These are phyloP conservation scores for Fraxinus albicans DNA, from an alignment of 305 asterid species.

Conservation along the genomic window DNA sequence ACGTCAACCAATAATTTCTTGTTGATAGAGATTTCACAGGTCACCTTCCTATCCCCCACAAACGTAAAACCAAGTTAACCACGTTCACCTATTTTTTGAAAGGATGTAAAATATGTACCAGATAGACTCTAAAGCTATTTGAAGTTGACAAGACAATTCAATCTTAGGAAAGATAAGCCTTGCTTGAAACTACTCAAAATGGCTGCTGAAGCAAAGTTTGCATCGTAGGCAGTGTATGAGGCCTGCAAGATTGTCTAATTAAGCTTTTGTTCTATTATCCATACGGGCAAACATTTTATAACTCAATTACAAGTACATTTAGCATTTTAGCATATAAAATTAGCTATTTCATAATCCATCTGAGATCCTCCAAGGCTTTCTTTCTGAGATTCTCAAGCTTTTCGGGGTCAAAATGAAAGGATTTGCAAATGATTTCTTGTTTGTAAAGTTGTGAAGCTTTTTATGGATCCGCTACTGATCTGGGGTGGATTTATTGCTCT, in stretches of 20 bases:
- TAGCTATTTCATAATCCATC: background rate
- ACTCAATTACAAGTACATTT: background rate
- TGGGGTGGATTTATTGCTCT: conserved; percentile 67
- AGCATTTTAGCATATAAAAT: background rate
- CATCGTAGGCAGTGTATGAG: background rate
- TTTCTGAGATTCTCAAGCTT: conserved; percentile 54
- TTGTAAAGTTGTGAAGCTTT: conserved; percentile 52
- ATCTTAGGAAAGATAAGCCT: background rate
- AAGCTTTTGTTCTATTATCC: conserved; percentile 13
- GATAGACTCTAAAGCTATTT: background rate
- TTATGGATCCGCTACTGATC: conserved; percentile 46
- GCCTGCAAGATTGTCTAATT: conserved; percentile 1
- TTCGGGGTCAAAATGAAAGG: conserved; percentile 69
- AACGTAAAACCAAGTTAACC: background rate
- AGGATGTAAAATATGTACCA: background rate
- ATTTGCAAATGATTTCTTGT: conserved; percentile 58
- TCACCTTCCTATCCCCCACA: background rate
- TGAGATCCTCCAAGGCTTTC: conserved; percentile 45
- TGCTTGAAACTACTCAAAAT: background rate
- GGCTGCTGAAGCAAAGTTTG: background rate
- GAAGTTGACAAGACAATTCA: background rate
- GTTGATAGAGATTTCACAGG: background rate
- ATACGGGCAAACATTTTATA: background rate
- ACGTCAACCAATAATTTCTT: background rate
- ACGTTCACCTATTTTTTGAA: background rate